These are phyloP conservation scores for Parathielavia hyrcaniae DNA, from an alignment of 495 filamentous ascomycete genomes.

Conservation along the genomic window DNA sequence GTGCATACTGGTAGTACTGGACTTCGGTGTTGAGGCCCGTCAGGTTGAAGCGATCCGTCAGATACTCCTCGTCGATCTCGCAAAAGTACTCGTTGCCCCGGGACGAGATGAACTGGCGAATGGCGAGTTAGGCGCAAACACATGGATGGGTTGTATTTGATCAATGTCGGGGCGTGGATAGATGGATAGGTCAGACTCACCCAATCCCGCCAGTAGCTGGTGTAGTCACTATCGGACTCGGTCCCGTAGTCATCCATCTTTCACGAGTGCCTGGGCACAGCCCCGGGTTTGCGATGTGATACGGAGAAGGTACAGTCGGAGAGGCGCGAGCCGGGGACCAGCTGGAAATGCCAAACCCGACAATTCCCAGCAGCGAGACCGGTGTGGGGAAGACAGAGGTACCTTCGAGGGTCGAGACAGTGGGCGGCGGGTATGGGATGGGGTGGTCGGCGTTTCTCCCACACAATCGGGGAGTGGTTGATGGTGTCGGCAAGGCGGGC, in stretches of 20 bases:
- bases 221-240: conserved; percentile 97
- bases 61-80: conserved; percentile 98
- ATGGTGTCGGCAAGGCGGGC: background rate
- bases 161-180: background rate
- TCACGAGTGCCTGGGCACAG: background rate
- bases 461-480: conserved; percentile 1
- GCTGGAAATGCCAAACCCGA: background rate
- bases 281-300: background rate
- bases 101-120: conserved; percentile 85
- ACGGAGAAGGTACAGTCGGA: background rate
- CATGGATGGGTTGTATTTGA: background rate
- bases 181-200: conserved; percentile 49
- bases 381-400: background rate
- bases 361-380: background rate
- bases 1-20: conserved; percentile 96
- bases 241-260: conserved; percentile 91
- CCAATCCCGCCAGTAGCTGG: conserved; percentile 99
- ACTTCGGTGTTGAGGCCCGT: conserved; percentile 97
- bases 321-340: background rate
- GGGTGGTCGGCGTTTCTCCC: background rate
- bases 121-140: conserved; percentile 19
- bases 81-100: conserved; percentile 99
- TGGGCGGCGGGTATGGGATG: background rate
- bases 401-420: background rate
- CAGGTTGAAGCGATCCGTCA: conserved; percentile 97